Percentiles rank a stretch among this genome's conserved stretches.
Evolutionary conservation across 331 rosid species (phyloP).

Genomic region (Rosa hybrid): DNA sequence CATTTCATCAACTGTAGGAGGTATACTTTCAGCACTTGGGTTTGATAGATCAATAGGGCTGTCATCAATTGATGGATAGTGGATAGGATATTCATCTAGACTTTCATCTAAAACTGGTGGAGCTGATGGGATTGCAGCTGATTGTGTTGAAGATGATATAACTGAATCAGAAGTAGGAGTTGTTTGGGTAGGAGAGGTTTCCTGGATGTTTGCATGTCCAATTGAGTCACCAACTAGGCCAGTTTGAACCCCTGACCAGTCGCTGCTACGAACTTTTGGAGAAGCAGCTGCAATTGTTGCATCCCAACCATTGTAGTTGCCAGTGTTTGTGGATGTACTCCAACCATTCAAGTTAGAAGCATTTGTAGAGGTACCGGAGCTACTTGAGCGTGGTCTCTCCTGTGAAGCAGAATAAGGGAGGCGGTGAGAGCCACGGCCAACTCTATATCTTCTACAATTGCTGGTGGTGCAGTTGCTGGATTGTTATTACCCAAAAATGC

Average conservation of each 20-base stretch:
- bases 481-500: conserved; percentile 54
- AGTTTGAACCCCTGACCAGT: conserved; percentile 34
- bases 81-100: conserved; percentile 53
- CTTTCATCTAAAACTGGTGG: conserved; percentile 52
- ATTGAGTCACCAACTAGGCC: conserved; percentile 31
- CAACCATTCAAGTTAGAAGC: conserved; percentile 14
- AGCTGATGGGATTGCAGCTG: conserved; percentile 40
- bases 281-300: conserved; percentile 29
- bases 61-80: conserved; percentile 83
- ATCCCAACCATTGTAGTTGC: conserved; percentile 40
- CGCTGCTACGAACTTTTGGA: conserved; percentile 25
- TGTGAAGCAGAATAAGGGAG: conserved; percentile 62
- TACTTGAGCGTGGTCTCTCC: conserved; percentile 57
- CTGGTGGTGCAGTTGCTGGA: conserved; percentile 75
- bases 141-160: background rate
- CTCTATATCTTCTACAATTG: conserved; percentile 63
- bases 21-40: conserved; percentile 31
- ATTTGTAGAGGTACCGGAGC: conserved; percentile 12
- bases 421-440: conserved; percentile 68
- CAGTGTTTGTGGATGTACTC: conserved; percentile 9
- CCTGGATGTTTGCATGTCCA: conserved; percentile 30
- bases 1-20: conserved; percentile 33
- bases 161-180: conserved; percentile 27
- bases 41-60: conserved; percentile 57
- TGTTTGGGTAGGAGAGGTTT: conserved; percentile 24